phyloP scores from a whole-genome alignment of 2,329 filamentous ascomycete species.

The Colletotrichum sp. region DNA sequence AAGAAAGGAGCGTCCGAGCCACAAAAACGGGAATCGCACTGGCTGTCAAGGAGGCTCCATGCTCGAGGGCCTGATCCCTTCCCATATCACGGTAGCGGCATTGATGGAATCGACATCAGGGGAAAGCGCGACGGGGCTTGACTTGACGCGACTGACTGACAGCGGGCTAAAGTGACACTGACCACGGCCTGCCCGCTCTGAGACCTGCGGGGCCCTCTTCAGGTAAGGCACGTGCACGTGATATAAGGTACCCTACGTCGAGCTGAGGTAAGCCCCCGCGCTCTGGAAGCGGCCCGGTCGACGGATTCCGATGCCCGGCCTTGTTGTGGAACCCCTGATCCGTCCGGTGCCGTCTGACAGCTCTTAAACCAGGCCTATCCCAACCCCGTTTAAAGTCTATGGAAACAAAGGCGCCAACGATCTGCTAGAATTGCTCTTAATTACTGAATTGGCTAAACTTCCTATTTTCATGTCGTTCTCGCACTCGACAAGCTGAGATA shows the following conservation, averaged over 20 bases:
- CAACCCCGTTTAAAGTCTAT: background rate
- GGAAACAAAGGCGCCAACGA: background rate
- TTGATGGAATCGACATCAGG: background rate
- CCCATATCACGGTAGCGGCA: conserved; percentile 7
- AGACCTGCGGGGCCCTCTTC: background rate
- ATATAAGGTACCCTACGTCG: rapidly evolving
- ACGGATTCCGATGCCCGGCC: background rate
- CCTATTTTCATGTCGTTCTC: background rate
- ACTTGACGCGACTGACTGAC: conserved; percentile 2
- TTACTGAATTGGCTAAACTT: background rate
- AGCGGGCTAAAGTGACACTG: conserved; percentile 3
- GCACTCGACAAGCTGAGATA: background rate
- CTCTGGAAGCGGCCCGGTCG: background rate
- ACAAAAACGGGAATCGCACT: conserved; percentile 1
- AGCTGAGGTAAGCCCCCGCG: background rate
- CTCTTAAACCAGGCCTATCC: background rate
- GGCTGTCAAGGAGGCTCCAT: conserved; percentile 17
- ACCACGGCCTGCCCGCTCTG: background rate
- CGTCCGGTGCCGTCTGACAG: background rate
- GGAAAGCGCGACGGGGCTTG: background rate
- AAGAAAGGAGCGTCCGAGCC: conserved; percentile 8
- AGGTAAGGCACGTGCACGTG: background rate
- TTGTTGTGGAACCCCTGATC: background rate
- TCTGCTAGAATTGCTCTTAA: background rate
- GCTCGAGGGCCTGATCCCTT: background rate